Evolutionary conservation across 495 filamentous ascomycete species (phyloP).

Genomic region (Acidomyces sp.): DNA sequence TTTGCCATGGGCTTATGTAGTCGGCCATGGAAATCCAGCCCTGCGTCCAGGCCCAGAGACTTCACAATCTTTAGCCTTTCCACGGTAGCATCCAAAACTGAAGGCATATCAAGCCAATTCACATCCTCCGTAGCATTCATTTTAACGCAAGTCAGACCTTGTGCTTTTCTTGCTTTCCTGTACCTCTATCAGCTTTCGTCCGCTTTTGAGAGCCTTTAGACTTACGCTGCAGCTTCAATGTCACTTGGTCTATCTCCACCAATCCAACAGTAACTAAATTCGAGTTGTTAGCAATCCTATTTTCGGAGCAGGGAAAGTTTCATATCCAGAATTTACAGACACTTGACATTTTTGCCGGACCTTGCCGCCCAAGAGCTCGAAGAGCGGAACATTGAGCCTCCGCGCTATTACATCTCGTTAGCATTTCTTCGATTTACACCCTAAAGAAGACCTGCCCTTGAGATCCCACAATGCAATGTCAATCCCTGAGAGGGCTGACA

Average conservation of each 20-base stretch:
- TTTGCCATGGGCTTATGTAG: conserved; percentile 72
- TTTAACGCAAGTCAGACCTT: conserved; percentile 60
- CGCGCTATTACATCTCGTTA: conserved; percentile 14
- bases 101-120: conserved; percentile 63
- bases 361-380: conserved; percentile 64
- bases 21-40: conserved; percentile 66
- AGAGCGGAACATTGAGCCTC: conserved; percentile 53
- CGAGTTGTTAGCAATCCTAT: too few species aligned
- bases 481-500: conserved; percentile 65
- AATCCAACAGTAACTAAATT: conserved; percentile 58
- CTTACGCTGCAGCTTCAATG: conserved; percentile 34
- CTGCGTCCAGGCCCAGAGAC: conserved; percentile 53
- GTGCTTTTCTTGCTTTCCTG: conserved; percentile 44
- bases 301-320: too few species aligned
- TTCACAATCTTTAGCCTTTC: conserved; percentile 58
- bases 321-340: too few species aligned
- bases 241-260: conserved; percentile 66
- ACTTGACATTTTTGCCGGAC: conserved; percentile 61
- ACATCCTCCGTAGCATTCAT: conserved; percentile 74
- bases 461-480: conserved; percentile 77
- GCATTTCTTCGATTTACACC: background rate
- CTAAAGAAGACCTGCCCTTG: conserved; percentile 29
- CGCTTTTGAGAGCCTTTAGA: too few species aligned
- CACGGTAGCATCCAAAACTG: conserved; percentile 46
- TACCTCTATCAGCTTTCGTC: too few species aligned